These are phyloP conservation scores for Fusarium oligoseptatum DNA, from an alignment of 2,329 filamentous ascomycete genomes.

Conservation along the genomic window DNA sequence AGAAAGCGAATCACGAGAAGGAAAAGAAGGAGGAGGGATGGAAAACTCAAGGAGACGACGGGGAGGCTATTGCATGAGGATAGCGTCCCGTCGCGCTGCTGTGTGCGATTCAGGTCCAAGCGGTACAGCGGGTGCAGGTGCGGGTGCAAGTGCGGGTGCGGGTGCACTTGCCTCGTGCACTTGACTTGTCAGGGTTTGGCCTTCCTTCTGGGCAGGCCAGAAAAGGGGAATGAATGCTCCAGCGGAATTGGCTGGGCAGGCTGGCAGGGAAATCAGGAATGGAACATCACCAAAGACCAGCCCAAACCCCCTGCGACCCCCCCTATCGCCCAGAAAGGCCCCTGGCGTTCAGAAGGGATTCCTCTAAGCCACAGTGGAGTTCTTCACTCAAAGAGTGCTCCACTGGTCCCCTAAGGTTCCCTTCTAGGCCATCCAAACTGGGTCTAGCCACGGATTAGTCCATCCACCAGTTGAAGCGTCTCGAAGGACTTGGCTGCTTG, in stretches of 20 bases:
- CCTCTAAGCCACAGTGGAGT: slow-evolving; percentile 39
- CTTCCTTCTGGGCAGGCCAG: background rate
- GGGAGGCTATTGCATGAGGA: slow-evolving; percentile 28
- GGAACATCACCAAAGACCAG: background rate
- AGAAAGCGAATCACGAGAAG: slow-evolving; percentile 24
- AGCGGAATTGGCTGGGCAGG: background rate
- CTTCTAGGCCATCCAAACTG: slow-evolving; percentile 27
- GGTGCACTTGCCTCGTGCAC: slow-evolving; percentile 27
- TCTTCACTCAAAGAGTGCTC: slow-evolving; percentile 30
- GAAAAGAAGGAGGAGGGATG: slow-evolving; percentile 31
- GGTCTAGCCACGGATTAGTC: slow-evolving; percentile 28
- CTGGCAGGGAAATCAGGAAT: slow-evolving; percentile 7
- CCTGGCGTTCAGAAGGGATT: slow-evolving; percentile 27
- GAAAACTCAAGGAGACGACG: slow-evolving; percentile 25
- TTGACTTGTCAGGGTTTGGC: slow-evolving; percentile 15
- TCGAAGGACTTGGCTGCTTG: slow-evolving; percentile 33
- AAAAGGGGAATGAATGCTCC: slow-evolving; percentile 9
- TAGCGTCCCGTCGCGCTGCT: slow-evolving; percentile 37
- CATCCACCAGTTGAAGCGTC: slow-evolving; percentile 41
- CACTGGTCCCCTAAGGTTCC: slow-evolving; percentile 33
- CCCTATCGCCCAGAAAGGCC: slow-evolving; percentile 10
- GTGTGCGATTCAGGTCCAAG: slow-evolving; percentile 40
- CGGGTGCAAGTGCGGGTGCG: slow-evolving; percentile 28
- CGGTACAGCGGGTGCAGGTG: slow-evolving; percentile 29
- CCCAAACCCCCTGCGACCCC: slow-evolving; percentile 5